These are phyloP conservation scores for Aeschynomene evenia DNA, from an alignment of 306 rosid genomes.

Conservation along the genomic window DNA sequence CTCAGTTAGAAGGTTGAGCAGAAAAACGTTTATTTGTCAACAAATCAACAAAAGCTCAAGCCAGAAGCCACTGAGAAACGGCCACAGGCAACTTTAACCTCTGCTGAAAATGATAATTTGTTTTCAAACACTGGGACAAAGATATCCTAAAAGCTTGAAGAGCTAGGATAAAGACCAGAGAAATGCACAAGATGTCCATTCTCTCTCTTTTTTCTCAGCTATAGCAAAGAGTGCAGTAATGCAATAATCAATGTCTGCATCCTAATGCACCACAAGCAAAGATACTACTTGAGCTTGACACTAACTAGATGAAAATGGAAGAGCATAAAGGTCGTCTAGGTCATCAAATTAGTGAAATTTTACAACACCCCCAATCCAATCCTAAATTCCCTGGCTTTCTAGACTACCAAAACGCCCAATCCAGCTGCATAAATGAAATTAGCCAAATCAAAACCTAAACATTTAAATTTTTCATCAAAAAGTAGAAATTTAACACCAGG, in stretches of 20 bases:
- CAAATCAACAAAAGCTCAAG: not conserved
- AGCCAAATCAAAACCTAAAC: not conserved
- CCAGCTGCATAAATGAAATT: not conserved
- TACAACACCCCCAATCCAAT: not conserved
- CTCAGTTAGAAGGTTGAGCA: not conserved
- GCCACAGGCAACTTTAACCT: not conserved
- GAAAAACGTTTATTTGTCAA: not conserved
- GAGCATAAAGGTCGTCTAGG: not conserved
- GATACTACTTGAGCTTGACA: constrained; percentile 1
- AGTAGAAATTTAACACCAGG: not conserved
- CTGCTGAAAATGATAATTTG: not conserved
- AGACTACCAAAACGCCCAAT: not conserved
- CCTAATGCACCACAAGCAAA: constrained; percentile 8
- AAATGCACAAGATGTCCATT: not conserved
- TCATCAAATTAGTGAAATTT: constrained; percentile 24
- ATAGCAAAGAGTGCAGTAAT: not conserved
- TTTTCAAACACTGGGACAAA: not conserved
- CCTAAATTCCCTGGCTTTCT: not conserved
- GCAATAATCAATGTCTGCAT: constrained; percentile 7
- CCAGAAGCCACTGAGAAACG: not conserved
- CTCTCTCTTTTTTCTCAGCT: constrained; percentile 19
- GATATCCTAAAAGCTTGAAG: not conserved
- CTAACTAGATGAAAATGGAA: not conserved
- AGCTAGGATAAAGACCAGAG: not conserved
- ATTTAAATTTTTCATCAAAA: not conserved